Base-by-base conservation (phyloP, 1,284 basidiomycete species). In the Stygiomarasmius scandens region DNA sequence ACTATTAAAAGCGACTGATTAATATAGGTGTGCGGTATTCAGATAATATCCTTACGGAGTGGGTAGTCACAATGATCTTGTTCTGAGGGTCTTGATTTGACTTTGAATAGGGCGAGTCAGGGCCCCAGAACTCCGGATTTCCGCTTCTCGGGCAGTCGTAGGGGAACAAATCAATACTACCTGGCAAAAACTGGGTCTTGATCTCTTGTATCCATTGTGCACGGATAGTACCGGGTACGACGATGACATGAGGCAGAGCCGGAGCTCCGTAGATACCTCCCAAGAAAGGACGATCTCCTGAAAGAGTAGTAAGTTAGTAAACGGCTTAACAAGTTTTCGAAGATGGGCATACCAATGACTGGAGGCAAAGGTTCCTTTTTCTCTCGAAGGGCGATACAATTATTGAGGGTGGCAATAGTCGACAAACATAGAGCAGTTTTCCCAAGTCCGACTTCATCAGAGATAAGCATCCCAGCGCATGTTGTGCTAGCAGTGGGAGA, bases 201-300 rank as follows among this genome's bases (percentile, higher is more conserved):
- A 71, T 46, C 36, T 70, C 70, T 0, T 55, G 49, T 0, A 56
- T 4, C 71, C 71, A 73, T 46, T 73, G 69, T 0, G 10, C 54
- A 1, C 60, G 27, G 0, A 73, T 48, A 0, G 68, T 70, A 6
- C 66, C 67, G 3, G 70, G 71, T 2, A 65, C 65, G 23, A 71
- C 25, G 16, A 73, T 64, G 11, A 73, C 60, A 38, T 69, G 67
- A 1, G 66, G 61, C 1, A 58, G 58, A 9, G 55, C 32, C 0
- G 38, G 38, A 41, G 6, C 16, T 41, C 16, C 11, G 38, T 4
- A 4, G 29, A 32, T 11, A 12, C 45, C 22, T 47, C 22, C 22
- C 20, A 23, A 47, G 45, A 47, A 47, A 27, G 5, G 45, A 20
- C 43, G n/a, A 16, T 12, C 38, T 47, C 19, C 20, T 27, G 20